These are phyloP conservation scores for Fusarium vanettenii DNA, from an alignment of 2,329 filamentous ascomycete genomes.

Conservation along the genomic window DNA sequence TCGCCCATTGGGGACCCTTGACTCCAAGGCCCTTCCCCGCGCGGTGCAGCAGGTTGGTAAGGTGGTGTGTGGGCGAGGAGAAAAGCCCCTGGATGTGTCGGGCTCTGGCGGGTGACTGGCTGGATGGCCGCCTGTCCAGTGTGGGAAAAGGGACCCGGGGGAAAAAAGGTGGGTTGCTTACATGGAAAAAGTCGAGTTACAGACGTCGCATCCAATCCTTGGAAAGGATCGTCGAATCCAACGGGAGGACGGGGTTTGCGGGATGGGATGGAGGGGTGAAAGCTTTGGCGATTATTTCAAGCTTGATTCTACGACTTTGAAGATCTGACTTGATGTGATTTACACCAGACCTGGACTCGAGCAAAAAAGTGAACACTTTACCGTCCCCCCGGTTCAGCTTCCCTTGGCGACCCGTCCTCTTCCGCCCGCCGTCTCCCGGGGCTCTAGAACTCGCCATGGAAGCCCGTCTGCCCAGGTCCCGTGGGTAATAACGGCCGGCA, in stretches of 20 bases:
- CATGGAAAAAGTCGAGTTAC: not conserved
- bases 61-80: slow-evolving; percentile 8
- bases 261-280: not conserved
- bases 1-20: slow-evolving; percentile 42
- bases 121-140: not conserved
- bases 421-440: not conserved
- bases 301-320: not conserved
- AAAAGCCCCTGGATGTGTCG: not conserved
- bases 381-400: slow-evolving; percentile 21
- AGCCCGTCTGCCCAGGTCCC: slow-evolving; percentile 6
- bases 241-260: not conserved
- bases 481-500: slow-evolving; percentile 43
- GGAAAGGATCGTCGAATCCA: not conserved
- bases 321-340: not conserved
- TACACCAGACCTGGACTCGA: not conserved
- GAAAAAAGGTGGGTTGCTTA: not conserved
- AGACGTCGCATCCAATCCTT: not conserved
- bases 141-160: not conserved
- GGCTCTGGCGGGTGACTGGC: slow-evolving; percentile 5
- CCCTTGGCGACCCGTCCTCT: not conserved
- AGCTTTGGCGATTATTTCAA: not conserved
- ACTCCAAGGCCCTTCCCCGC: slow-evolving; percentile 31
- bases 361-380: not conserved
- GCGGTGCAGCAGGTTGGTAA: not conserved
- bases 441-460: slow-evolving; percentile 25